Base-by-base conservation (phyloP, 495 filamentous ascomycete species). In the Astrocystis sublimbata region DNA sequence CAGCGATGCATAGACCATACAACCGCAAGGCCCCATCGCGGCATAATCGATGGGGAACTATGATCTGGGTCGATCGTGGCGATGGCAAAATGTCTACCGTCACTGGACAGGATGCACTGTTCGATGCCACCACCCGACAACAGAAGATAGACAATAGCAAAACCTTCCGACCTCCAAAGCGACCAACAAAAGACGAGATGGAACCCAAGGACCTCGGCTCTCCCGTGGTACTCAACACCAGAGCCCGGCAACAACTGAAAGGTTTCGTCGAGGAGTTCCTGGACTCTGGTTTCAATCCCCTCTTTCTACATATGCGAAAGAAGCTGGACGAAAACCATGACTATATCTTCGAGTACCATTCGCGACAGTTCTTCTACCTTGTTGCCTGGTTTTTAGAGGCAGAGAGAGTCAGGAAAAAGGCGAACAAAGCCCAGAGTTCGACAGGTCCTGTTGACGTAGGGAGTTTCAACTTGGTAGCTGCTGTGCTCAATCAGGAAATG, bases 321-420 rank as follows among this genome's bases (percentile, higher is more conserved):
- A 92, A 92, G 7, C 89, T 99, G 60, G 94, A 98, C 67, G 85
- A 93, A 4, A 93, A 98, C 74, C 89, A 89, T 2, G 86, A 92
- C n/a, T 86, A 96, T 59, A 82, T 98, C 0, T 72, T 92, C 0
- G 81, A 86, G 41, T 77, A 82, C 50, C 92, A 97, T 67, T 75
- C 81, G 2, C 80, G 86, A 31, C 93, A 98, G 66, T 98, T 90
- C 73, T 96, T 97, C 73, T 98, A 96, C 67, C 82, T 96, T 0
- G 86, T 96, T 30, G 85, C 90, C 8, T 99, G 96, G 96, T 97
- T 99, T 70, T 82, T 99, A 8, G 85, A 90, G 69, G 94, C 93
- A 2, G 94, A 99, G 69, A 85, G 90, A 46, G 81, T 84, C 45
- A 86, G 96, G 13, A 85, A 91, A 54, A 82, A 80, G 53, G 77